Conservation (phyloP, 2,329 filamentous ascomycete species). For the Clathrospora elynae region DNA sequence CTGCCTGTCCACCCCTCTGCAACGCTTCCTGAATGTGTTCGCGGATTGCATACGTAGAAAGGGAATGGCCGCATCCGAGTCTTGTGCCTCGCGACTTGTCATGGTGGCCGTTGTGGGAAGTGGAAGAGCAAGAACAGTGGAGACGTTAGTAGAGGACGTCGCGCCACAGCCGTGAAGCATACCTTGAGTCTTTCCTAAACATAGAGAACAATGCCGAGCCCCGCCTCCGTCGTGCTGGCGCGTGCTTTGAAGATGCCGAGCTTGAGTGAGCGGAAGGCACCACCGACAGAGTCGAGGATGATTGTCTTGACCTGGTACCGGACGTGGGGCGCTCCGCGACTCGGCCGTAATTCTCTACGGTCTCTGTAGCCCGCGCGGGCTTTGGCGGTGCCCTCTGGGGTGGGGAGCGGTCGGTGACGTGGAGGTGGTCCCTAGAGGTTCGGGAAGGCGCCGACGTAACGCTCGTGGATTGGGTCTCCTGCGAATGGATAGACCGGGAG, state of each 20-base stretch:
- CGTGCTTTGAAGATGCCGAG: constrained; percentile 25
- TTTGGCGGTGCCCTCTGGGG: constrained; percentile 23
- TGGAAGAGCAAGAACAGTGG: constrained; percentile 30
- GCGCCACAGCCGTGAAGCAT: constrained; percentile 5
- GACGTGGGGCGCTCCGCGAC: constrained; percentile 24
- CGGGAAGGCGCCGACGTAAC: constrained; percentile 43
- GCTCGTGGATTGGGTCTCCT: constrained; percentile 44
- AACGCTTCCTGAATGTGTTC: constrained; percentile 46
- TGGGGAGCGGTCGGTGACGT: constrained; percentile 24
- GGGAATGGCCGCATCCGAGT: constrained; percentile 40
- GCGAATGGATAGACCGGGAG: constrained; percentile 43
- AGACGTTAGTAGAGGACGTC: constrained; percentile 20
- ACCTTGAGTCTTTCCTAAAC: constrained; percentile 42
- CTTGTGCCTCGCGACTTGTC: constrained; percentile 31
- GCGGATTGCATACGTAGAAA: constrained; percentile 34
- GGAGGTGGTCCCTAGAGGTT: constrained; percentile 37
- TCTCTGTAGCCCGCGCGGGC: constrained; percentile 23
- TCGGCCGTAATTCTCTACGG: constrained; percentile 25
- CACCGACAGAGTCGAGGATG: constrained; percentile 31
- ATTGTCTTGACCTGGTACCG: constrained; percentile 26
- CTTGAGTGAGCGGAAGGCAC: constrained; percentile 30
- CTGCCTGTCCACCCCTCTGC: constrained; percentile 32
- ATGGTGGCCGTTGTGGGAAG: constrained; percentile 32
- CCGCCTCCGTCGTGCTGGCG: constrained; percentile 34
- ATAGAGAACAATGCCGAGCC: constrained; percentile 39